Base-by-base conservation (phyloP, 208 protist genomes). In the Leishmania lainsoni region DNA sequence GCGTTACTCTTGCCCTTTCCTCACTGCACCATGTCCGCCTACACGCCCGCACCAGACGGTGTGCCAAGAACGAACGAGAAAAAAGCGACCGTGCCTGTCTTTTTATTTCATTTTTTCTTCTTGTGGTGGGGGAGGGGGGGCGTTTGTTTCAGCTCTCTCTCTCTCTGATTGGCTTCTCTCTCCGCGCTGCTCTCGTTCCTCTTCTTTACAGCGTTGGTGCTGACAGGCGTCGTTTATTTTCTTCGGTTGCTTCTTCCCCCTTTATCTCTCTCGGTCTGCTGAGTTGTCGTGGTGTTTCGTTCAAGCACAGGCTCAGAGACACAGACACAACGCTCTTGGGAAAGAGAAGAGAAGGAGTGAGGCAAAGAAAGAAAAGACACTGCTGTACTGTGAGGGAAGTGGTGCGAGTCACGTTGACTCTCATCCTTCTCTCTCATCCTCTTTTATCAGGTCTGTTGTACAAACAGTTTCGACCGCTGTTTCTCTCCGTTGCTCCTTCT, bases 171-270 rank as follows among this genome's bases (percentile, higher is more conserved):
- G 51, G 20, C 59, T n/a, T 74, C 48, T 56, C 73, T 45, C 56
- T 80, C 49, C 8, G 51, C 22, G 45, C 29, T 81, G 42, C 42
- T 45, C 42, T 80, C 66, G 74, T n/a, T 76, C 80, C 42, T 71
- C 70, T 70, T 70, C 45, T 79, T 79, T 71, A 45, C 42, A 45
- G 42, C 42, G 42, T 45, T 45, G 42, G 42, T 45, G 42, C 42
- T 45, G 42, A 45, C 42, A 45, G 42, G 42, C 42, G 42, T 45
- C 42, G 42, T 45, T 45, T 45, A 45, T 45, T 45, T 45, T 45
- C 42, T 45, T 45, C 42, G 42, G 42, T 45, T 45, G 42, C 42
- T 4, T 45, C 42, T 45, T 45, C 42, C 42, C 42, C 42, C 3
- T 45, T 45, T 45, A 45, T 45, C 42, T 45, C 42, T 45, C 42